phyloP scores from a whole-genome alignment of 371 early-diverging fungal species.

The Dinochytrium kinnereticum region DNA sequence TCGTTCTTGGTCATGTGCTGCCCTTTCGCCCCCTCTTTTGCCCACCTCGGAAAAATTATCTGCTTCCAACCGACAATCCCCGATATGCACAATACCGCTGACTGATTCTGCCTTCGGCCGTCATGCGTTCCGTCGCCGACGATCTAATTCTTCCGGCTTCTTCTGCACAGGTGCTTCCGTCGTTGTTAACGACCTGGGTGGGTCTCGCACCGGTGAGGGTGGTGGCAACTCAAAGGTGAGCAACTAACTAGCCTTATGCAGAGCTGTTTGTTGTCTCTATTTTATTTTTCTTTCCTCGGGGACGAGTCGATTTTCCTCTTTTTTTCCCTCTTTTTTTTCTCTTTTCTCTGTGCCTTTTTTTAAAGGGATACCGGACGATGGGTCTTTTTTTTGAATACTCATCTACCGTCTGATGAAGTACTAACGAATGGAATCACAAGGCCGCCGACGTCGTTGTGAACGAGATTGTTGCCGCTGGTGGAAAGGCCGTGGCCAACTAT shows the following conservation, averaged over 20 bases:
- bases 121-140: neutral
- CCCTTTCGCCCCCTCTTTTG: neutral
- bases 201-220: slow-evolving; percentile 80
- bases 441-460: slow-evolving; percentile 97
- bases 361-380: too few relatives aligned
- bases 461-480: slow-evolving; percentile 90
- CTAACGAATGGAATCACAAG: slow-evolving; percentile 46
- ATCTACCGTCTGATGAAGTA: neutral
- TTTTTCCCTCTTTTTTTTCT: too few relatives aligned
- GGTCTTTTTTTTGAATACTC: slow-evolving; percentile 17
- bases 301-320: too few relatives aligned
- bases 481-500: slow-evolving; percentile 97
- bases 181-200: slow-evolving; percentile 85
- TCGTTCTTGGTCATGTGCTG: slow-evolving; percentile 54
- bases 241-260: too few relatives aligned
- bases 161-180: slow-evolving; percentile 67
- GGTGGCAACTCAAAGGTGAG: slow-evolving; percentile 46
- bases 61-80: too few relatives aligned
- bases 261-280: too few relatives aligned
- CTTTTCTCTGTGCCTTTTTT: too few relatives aligned
- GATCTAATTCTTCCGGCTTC: slow-evolving; percentile 44
- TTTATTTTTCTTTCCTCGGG: too few relatives aligned
- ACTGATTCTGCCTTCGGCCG: too few relatives aligned
- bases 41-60: too few relatives aligned
- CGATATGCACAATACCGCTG: too few relatives aligned